Evolutionary conservation across 495 filamentous ascomycete genomes (phyloP).

Genomic region (Paragyromitra xinjiangensis): DNA sequence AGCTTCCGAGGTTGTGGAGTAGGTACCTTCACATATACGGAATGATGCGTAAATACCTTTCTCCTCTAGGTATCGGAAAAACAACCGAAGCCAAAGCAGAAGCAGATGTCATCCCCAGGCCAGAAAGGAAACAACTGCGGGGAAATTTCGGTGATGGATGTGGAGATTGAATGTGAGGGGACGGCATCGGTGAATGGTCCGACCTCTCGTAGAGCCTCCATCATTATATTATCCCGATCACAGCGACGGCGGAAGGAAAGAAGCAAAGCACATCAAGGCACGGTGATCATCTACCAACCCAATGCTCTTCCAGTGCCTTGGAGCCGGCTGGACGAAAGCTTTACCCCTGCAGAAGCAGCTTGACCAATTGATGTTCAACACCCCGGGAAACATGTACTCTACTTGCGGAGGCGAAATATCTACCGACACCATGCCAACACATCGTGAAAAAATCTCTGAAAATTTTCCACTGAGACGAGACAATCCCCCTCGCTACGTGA

Average conservation of each 20-base stretch:
- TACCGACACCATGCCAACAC: slow-evolving; percentile 36
- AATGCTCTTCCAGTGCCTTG: not conserved
- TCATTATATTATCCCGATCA: slow-evolving; percentile 1
- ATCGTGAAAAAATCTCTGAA: slow-evolving; percentile 17
- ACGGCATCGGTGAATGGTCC: slow-evolving; percentile 8
- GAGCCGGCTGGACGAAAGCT: not conserved
- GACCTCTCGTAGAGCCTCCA: slow-evolving; percentile 1
- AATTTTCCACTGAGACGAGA: slow-evolving; percentile 1
- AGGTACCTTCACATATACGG: slow-evolving; percentile 5
- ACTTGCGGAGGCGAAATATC: not conserved
- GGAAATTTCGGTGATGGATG: not conserved
- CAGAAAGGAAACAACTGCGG: slow-evolving; percentile 14
- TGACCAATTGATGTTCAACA: slow-evolving; percentile 3
- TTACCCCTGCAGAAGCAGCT: slow-evolving; percentile 4
- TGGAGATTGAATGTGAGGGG: slow-evolving; percentile 11
- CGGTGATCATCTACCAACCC: not conserved
- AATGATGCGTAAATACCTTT: slow-evolving; percentile 26
- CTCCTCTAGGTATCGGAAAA: slow-evolving; percentile 33
- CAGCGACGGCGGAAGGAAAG: slow-evolving; percentile 1
- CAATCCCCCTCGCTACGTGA: slow-evolving; percentile 12
- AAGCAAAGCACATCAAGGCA: slow-evolving; percentile 12
- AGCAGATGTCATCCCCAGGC: slow-evolving; percentile 17
- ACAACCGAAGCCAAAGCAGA: slow-evolving; percentile 1
- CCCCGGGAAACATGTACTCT: not conserved
- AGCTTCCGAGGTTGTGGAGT: slow-evolving; percentile 5